phyloP scores from a whole-genome alignment of 768 basidiomycete genomes.

The Panaeolus cyanescens region DNA sequence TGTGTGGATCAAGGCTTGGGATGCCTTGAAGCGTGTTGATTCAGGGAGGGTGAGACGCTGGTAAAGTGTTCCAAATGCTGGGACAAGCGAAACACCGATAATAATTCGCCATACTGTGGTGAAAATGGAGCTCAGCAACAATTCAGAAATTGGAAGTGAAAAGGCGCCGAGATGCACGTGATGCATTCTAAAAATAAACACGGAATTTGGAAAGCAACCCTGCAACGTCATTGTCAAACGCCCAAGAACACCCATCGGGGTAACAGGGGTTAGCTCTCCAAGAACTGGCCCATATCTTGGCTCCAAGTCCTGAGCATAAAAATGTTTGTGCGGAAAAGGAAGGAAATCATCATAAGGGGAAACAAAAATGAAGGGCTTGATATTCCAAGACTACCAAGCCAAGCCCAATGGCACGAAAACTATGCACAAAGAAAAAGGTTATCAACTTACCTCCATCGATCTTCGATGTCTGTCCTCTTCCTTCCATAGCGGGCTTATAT shows the following conservation, averaged over 20 bases:
- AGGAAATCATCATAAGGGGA: not conserved
- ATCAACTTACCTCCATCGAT: constrained; percentile 65
- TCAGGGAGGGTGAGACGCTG: constrained; percentile 76
- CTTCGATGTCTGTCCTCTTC: constrained; percentile 55
- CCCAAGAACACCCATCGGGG: not conserved
- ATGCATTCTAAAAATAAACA: not conserved
- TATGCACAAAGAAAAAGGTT: not conserved
- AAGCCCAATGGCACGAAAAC: not conserved
- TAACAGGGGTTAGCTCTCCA: not conserved
- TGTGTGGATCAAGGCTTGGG: constrained; percentile 34
- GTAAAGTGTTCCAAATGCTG: constrained; percentile 75
- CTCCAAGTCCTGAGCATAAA: no score
- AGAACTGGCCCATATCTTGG: not conserved
- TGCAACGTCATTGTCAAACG: not conserved
- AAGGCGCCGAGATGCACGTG: not conserved
- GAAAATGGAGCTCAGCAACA: not conserved
- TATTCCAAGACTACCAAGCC: not conserved
- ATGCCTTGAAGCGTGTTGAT: constrained; percentile 53
- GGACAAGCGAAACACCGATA: constrained; percentile 73
- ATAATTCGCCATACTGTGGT: constrained; percentile 68
- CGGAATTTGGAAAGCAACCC: not conserved
- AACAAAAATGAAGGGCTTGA: not conserved
- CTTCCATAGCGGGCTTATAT: constrained; percentile 67
- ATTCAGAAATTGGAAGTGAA: not conserved
- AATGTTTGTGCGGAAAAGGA: not conserved